Base-by-base conservation (phyloP, 1,284 basidiomycete genomes). In the Butyriboletus appendiculatus region DNA sequence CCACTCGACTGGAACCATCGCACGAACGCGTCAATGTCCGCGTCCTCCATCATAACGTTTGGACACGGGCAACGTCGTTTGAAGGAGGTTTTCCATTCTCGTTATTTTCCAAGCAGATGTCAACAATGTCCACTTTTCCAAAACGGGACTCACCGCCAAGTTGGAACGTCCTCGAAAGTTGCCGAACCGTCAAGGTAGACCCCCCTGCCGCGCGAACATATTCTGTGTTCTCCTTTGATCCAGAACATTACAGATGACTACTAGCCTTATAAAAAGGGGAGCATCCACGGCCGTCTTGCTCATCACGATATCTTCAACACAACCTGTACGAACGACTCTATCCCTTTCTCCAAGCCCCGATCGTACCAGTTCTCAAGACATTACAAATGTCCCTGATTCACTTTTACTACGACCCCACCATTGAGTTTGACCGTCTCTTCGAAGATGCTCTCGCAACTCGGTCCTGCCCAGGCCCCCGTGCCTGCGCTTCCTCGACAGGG, bases 1-100 rank as follows among this genome's bases (percentile, higher is more conserved):
- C 74, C 71, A 55, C 76, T 70, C 1, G 56, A 50, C 47, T 65
- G 63, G 61, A 81, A 81, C 80, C 80, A 81, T 38, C 43, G 43
- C 16, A 75, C 24, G 47, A 80, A 73, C 12, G 55, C 56, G 22
- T 68, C 61, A 38, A 74, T 65, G 12, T 52, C 45, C 6, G 34
- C 12, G 45, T 64, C 52, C 18, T 47, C 48, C 52, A 45, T 53
- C 22, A 32, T 32, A 37, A 28, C 2, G 39, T 38, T 30, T 7
- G 28, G 33, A n/a, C n/a, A 6, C 18, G 2, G 42, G 14, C 11
- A 10, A 24, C 15, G 37, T 44, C n/a, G 33, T 24, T 24, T 33
- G n/a, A n/a, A 14, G 33, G 20, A 22, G 8, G 26, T 9, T 39
- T 42, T 38, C 22, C 56, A 38, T 56, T 44, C 15, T 9, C 10